Evolutionary conservation across 805 yeast species (phyloP).

Genomic region (Zygoascus flipseniorum): DNA sequence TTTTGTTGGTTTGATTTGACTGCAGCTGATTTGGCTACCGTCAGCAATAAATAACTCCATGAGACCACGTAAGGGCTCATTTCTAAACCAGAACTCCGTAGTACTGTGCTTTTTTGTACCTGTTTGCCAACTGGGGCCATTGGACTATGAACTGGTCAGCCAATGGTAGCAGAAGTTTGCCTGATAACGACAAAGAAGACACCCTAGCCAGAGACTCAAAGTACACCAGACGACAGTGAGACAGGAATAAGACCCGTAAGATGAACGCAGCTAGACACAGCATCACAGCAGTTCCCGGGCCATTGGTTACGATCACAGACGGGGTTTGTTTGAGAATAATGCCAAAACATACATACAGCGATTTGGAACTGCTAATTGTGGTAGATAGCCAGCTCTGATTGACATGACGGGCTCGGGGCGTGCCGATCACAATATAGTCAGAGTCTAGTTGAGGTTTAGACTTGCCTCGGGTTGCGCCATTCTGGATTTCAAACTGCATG

Average conservation of each 20-base stretch:
- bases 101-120: constrained; percentile 57
- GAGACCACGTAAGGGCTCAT: too few species aligned
- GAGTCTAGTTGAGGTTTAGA: background rate
- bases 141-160: constrained; percentile 79
- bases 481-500: constrained; percentile 15
- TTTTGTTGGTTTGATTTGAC: too few species aligned
- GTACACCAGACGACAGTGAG: constrained; percentile 55
- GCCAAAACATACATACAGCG: constrained; percentile 27
- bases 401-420: constrained; percentile 54
- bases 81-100: constrained; percentile 62
- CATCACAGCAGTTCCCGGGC: constrained; percentile 79
- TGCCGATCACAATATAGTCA: constrained; percentile 20
- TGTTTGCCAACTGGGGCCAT: constrained; percentile 57
- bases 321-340: constrained; percentile 27
- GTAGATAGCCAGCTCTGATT: constrained; percentile 47
- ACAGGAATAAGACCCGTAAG: constrained; percentile 31
- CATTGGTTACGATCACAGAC: constrained; percentile 50
- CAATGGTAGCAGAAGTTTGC: constrained; percentile 59
- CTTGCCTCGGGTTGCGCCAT: background rate
- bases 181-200: constrained; percentile 63
- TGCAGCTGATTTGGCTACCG: too few species aligned
- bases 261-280: constrained; percentile 49
- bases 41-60: too few species aligned
- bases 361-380: constrained; percentile 35
- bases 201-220: constrained; percentile 87